Evolutionary conservation across 176 grass and related monocot species (phyloP), one percentile per base, ranked within the genome.

Genomic region (Alloteropsis semialata): DNA sequence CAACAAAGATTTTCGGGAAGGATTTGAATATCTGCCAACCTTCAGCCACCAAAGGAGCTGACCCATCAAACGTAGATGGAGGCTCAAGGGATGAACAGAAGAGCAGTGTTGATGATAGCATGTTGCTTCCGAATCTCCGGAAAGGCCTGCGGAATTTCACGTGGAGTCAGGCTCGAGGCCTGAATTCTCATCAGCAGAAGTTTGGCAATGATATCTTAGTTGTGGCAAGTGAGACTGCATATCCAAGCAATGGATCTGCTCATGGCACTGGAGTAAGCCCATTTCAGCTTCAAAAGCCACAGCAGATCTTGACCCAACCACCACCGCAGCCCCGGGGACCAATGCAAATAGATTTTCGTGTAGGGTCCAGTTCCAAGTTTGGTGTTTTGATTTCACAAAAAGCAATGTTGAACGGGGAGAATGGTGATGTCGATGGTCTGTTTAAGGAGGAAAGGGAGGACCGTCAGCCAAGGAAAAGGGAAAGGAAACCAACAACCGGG

Each of bases 401-500:
- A 34, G 87, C 81, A 48, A 28, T 80, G 32, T 61, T 80, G 48
- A 88, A 87, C 84, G 88, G 83, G 75, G 88, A 87, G 7, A 82
- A 69, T 72, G 78, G 72, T 22, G 84, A 80, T 42, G 75, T 81
- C 8, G 76, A 84, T 33, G 83, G 78, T 53, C 77, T 84, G 17
- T 87, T 76, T 69, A 88, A 79, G n/a, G 86, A 79, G 21, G 68
- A 92, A 66, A 73, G 79, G 50, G 36, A 92, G 11, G 90, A 91
- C 13, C 86, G 86, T 6, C 75, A 78, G 33, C 86, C 88, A 75
- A 93, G 88, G 67, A 96, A 96, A 72, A 90, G 93, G 41, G 93
- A 88, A 48, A 92, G 93, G 60, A 96, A 92, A 73, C 90, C 93
- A 19, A 88, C 86, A 16, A 96, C 92, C 29, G 93, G 93, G 36